Base-by-base conservation (phyloP, 345 rosid species). In the Populus davidiana region DNA sequence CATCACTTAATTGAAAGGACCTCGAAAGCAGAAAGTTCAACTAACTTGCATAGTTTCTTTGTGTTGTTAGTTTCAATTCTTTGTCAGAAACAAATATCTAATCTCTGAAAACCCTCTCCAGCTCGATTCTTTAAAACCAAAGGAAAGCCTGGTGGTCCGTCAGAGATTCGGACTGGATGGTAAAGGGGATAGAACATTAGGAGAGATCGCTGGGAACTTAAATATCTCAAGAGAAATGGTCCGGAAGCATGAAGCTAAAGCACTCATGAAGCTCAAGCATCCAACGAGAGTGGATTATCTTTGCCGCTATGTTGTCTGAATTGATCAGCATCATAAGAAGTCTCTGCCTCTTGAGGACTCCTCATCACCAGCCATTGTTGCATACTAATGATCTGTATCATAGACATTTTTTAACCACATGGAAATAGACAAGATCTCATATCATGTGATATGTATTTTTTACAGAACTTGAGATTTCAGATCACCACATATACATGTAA, bases 191-290 rank as follows among this genome's bases (percentile, higher is more conserved):
- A 86, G 99, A 79, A 91, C 99, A 27, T 54, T 96, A 63, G 96
- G 96, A 66, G 98, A 96, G 89, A 93, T 96, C 47, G 97, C 96
- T 0, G 94, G 94, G 67, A 96, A 93, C 86, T 87, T 96, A 78
- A 91, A 90, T 79, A 93, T 96, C 80, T 96, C 99, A 0, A 88
- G 99, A 80, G 99, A 96, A 85, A 96, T 96, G 99, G 98, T 96
- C 35, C 83, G 99, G 79, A 96, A 96, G 81, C 91, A 96, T 79
- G 98, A 96, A 85, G 93, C 92, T 35, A 96, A 93, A 88, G 99
- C 94, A 1, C 85, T 96, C 74, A 89, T 96, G 99, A 96, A 96
- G 89, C 99, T 96, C 76, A 96, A 92, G 84, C 98, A 93, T 81
- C 98, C 94, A 18, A 89, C 98, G 11, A 79, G 99, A 64, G 90